Conservation (phyloP, 768 basidiomycete genomes). For the Mycena amicta region DNA sequence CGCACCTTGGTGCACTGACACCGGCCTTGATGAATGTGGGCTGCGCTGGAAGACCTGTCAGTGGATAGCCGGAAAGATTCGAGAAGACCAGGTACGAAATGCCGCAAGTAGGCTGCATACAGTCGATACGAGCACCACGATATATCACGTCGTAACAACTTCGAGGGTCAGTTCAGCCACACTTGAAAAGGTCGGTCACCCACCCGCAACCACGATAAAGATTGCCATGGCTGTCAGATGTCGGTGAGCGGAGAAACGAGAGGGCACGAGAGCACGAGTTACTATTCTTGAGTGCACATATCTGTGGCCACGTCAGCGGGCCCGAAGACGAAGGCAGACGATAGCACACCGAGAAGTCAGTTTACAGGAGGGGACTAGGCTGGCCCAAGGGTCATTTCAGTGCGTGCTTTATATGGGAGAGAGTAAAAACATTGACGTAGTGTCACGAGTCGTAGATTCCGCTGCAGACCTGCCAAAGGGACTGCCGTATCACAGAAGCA, state of each 20-base stretch:
- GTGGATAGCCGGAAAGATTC: neutral
- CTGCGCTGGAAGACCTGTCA: conserved; percentile 3
- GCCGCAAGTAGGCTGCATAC: conserved; percentile 16
- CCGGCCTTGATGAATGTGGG: conserved; percentile 7
- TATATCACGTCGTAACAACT: conserved; percentile 23
- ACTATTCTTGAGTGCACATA: conserved; percentile 69
- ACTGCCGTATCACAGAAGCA: conserved; percentile 14
- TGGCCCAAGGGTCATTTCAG: conserved; percentile 1
- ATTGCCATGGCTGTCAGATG: conserved; percentile 37
- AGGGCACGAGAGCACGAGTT: conserved; percentile 23
- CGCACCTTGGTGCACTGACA: conserved; percentile 22
- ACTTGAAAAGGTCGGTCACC: conserved; percentile 8
- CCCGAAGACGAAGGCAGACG: neutral
- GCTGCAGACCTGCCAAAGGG: conserved; percentile 12
- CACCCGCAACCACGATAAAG: conserved; percentile 48
- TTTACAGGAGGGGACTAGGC: neutral
- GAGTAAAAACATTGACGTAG: conserved; percentile 22
- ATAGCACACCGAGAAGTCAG: neutral
- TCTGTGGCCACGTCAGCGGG: conserved; percentile 7
- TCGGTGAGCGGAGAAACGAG: conserved; percentile 15
- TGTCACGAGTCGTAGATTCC: conserved; percentile 18
- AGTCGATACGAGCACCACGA: conserved; percentile 15
- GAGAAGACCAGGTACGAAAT: conserved; percentile 5
- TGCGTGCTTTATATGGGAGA: conserved; percentile 22
- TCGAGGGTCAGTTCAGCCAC: neutral